A percentile compares a stretch with the other conserved stretches of the same genome.
Conservation (phyloP, 2,329 filamentous ascomycete genomes). For the Pseudogymnoascus sp. region DNA sequence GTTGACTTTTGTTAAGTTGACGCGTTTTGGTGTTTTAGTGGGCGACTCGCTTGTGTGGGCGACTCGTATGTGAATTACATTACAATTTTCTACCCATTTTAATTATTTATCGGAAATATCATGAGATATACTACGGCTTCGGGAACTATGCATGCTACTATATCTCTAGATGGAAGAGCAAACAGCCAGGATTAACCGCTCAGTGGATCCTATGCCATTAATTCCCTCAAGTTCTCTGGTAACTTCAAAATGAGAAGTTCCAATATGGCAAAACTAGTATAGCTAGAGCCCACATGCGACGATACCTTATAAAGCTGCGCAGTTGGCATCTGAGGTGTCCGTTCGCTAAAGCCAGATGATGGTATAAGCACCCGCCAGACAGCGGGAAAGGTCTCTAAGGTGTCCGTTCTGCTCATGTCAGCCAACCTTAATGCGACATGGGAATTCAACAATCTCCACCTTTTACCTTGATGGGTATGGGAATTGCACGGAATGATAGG, state of each 20-base stretch:
- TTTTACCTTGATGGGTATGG: background rate
- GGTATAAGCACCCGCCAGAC: background rate
- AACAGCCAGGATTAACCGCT: too few species aligned
- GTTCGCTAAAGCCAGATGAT: background rate
- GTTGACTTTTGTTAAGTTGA: too few species aligned
- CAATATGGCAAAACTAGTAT: background rate
- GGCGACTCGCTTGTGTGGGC: too few species aligned
- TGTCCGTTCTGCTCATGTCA: background rate
- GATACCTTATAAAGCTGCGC: background rate
- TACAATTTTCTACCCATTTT: too few species aligned
- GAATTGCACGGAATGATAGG: background rate
- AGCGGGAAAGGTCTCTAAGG: background rate
- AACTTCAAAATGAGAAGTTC: background rate
- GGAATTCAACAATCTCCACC: background rate
- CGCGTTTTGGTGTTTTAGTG: too few species aligned
- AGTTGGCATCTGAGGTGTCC: background rate
- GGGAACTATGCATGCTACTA: too few species aligned
- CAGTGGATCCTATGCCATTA: background rate
- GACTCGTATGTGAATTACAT: too few species aligned
- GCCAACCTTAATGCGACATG: constrained; percentile 1
- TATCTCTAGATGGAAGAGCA: too few species aligned
- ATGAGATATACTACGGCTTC: too few species aligned
- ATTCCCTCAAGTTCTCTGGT: background rate
- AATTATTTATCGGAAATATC: too few species aligned
- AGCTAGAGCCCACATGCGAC: background rate